phyloP scores from a whole-genome alignment of 306 rosid genomes.

The Cicer bijugum region DNA sequence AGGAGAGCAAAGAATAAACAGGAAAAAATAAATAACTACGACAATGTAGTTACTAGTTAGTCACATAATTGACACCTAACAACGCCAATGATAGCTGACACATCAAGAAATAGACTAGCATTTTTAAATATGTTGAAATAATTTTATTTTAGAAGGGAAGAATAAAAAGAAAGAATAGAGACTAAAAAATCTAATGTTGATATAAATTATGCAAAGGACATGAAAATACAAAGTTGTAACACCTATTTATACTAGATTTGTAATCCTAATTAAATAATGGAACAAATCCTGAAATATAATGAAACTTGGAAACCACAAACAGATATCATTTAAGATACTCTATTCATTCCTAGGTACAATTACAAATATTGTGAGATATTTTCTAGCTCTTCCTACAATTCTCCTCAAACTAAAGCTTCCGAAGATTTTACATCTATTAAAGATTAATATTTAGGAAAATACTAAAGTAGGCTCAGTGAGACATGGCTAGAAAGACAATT shows the following conservation, averaged over 20 bases:
- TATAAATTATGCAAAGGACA: constrained; percentile 2
- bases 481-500: background rate
- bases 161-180: background rate
- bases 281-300: constrained; percentile 8
- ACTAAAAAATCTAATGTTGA: background rate
- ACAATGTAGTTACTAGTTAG: constrained; percentile 15
- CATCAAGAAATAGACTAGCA: constrained; percentile 9
- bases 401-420: constrained; percentile 4
- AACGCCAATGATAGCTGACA: background rate
- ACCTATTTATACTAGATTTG: background rate
- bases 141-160: constrained; percentile 6
- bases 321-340: background rate
- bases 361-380: background rate
- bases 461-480: background rate
- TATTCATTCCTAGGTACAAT: background rate
- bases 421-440: background rate
- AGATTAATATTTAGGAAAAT: background rate
- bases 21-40: constrained; percentile 29
- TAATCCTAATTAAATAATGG: background rate
- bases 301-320: constrained; percentile 15
- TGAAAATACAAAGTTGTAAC: constrained; percentile 3
- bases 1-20: constrained; percentile 10
- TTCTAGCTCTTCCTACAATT: background rate
- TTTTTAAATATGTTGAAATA: background rate
- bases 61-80: constrained; percentile 24